Percentiles rank a stretch among this genome's conserved stretches.
Evolutionary conservation across 176 grass and related monocot species (phyloP).

Genomic region (Ananas comosus): DNA sequence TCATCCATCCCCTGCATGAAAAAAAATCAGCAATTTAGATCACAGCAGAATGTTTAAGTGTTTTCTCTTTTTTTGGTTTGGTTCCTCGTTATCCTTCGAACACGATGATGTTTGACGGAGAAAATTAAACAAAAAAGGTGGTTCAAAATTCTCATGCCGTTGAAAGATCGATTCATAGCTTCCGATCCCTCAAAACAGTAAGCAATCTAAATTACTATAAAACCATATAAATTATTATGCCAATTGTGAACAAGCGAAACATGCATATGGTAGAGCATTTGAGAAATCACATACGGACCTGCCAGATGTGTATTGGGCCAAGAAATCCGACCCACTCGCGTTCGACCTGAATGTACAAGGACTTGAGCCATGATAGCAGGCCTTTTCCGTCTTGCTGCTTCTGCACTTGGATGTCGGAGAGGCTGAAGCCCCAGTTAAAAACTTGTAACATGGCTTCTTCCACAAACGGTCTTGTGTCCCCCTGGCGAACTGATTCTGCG

Average conservation of each 20-base stretch:
- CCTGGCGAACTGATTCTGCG: conserved; percentile 76
- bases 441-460: conserved; percentile 91
- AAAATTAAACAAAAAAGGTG: too few relatives aligned
- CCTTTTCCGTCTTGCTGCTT: conserved; percentile 48
- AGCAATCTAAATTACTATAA: too few relatives aligned
- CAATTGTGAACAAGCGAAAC: background rate
- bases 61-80: background rate
- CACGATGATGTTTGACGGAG: too few relatives aligned
- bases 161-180: too few relatives aligned
- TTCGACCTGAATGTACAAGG: conserved; percentile 56
- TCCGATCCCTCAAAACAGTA: too few relatives aligned
- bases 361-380: conserved; percentile 61
- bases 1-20: conserved; percentile 82
- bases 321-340: conserved; percentile 87
- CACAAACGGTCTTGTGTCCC: conserved; percentile 53
- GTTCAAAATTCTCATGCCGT: too few relatives aligned
- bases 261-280: background rate
- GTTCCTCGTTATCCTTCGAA: background rate
- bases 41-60: background rate
- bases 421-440: conserved; percentile 82
- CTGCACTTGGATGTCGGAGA: conserved; percentile 84
- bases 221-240: too few relatives aligned
- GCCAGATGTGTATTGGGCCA: conserved; percentile 94
- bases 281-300: conserved; percentile 40
- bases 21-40: background rate